phyloP scores from a whole-genome alignment of 2,329 filamentous ascomycete species.

The Fulvia fulva region DNA sequence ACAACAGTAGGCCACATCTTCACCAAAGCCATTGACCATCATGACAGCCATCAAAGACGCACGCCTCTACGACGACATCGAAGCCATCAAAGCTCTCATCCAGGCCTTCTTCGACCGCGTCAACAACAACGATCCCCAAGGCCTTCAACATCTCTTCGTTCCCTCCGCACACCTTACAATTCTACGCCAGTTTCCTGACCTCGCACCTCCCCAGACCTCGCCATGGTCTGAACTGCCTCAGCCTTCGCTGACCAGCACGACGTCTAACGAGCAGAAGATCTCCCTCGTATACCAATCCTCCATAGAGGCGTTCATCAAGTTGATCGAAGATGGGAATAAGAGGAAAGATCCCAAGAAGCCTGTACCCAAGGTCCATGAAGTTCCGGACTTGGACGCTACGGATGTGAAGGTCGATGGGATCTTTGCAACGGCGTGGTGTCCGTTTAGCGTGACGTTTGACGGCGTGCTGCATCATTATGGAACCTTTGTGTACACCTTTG shows the following conservation, averaged over 20 bases:
- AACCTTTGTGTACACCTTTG: constrained; percentile 17
- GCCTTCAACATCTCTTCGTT: constrained; percentile 70
- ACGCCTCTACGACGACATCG: constrained; percentile 7
- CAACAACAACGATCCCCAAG: constrained; percentile 35
- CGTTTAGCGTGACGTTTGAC: constrained; percentile 22
- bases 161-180: constrained; percentile 62
- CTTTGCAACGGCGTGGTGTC: constrained; percentile 19
- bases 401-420: constrained; percentile 15
- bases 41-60: constrained; percentile 13
- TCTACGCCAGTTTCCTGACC: constrained; percentile 19
- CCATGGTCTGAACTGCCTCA: constrained; percentile 1
- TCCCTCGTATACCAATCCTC: constrained; percentile 7
- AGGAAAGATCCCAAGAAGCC: constrained; percentile 13
- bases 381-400: constrained; percentile 14
- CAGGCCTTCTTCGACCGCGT: constrained; percentile 22
- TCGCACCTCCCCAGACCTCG: constrained; percentile 4
- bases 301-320: constrained; percentile 18
- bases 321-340: constrained; percentile 17
- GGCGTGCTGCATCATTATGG: constrained; percentile 23
- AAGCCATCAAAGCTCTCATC: constrained; percentile 18
- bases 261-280: constrained; percentile 2
- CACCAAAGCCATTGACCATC: not conserved
- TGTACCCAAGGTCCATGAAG: constrained; percentile 11
- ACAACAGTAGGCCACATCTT: not conserved
- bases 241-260: not conserved